phyloP scores from a whole-genome alignment of 768 basidiomycete species.

The Lactifluus hygrophoroides region DNA sequence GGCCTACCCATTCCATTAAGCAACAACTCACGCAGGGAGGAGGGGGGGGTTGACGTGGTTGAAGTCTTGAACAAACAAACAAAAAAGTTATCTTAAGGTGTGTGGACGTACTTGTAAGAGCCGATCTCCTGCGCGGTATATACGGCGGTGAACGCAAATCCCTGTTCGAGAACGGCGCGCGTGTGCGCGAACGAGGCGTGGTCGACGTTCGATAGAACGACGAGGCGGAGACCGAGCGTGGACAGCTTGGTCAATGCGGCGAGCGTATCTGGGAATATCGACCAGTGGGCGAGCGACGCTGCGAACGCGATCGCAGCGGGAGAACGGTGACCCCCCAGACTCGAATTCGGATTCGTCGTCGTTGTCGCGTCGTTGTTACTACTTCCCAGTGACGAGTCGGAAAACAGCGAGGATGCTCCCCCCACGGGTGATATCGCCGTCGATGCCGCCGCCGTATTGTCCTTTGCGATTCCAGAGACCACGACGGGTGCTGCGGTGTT shows the following conservation, averaged over 20 bases:
- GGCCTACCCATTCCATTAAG: neutral
- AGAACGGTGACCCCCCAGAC: neutral
- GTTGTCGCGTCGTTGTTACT: too few relatives aligned
- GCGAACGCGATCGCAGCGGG: slow-evolving; percentile 43
- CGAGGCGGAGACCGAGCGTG: slow-evolving; percentile 50
- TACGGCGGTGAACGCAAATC: slow-evolving; percentile 44
- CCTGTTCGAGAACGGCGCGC: slow-evolving; percentile 37
- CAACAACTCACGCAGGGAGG: too few relatives aligned
- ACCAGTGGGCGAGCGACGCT: slow-evolving; percentile 52
- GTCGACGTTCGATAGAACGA: slow-evolving; percentile 73
- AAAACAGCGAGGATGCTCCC: neutral
- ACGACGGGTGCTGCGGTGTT: neutral
- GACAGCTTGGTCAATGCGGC: slow-evolving; percentile 52
- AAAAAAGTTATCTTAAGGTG: too few relatives aligned
- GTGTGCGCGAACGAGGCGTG: slow-evolving; percentile 52
- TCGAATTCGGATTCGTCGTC: too few relatives aligned
- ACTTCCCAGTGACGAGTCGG: too few relatives aligned
- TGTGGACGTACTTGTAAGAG: slow-evolving; percentile 72
- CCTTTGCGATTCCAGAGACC: neutral
- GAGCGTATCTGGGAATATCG: slow-evolving; percentile 57
- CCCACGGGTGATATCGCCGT: neutral
- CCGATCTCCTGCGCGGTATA: slow-evolving; percentile 65
- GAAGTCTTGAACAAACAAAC: too few relatives aligned
- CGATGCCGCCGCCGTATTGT: neutral
- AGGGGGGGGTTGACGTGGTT: too few relatives aligned